Evolutionary conservation across 2,329 filamentous ascomycete genomes (phyloP).

Genomic region (Clarireedia hainanense): DNA sequence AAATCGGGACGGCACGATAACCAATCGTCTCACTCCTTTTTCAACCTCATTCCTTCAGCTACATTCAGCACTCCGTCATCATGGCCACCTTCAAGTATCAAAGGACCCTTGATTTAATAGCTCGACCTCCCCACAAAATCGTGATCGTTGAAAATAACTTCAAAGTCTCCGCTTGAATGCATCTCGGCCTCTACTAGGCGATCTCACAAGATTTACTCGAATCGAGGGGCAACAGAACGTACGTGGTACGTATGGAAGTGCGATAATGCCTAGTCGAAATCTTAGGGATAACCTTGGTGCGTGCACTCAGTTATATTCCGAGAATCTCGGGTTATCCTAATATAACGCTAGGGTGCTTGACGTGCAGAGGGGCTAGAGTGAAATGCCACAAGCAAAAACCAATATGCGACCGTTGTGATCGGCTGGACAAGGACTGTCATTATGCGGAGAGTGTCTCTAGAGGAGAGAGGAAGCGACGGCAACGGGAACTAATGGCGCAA

Average conservation of each 20-base stretch:
- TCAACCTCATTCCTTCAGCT: conserved; percentile 1
- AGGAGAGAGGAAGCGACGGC: not conserved
- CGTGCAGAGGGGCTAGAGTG: conserved; percentile 3
- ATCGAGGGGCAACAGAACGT: too few relatives aligned
- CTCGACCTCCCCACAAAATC: not conserved
- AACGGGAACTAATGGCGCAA: not conserved
- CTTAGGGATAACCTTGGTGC: not conserved
- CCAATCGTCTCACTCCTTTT: not conserved
- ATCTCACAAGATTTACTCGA: too few relatives aligned
- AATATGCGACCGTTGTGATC: not conserved
- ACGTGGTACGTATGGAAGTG: too few relatives aligned
- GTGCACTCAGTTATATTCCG: not conserved
- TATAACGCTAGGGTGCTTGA: not conserved
- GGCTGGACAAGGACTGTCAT: not conserved
- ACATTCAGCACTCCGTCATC: not conserved
- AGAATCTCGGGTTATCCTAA: not conserved
- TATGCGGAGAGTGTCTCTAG: not conserved
- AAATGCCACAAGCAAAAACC: conserved; percentile 1
- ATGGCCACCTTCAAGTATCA: not conserved
- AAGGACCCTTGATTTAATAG: not conserved
- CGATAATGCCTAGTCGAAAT: not conserved
- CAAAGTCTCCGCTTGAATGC: not conserved
- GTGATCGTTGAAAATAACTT: not conserved
- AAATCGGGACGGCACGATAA: not conserved
- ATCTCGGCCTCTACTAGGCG: not conserved